phyloP scores from a whole-genome alignment of 2,329 filamentous ascomycete species.

The Pseudonectria buxi region DNA sequence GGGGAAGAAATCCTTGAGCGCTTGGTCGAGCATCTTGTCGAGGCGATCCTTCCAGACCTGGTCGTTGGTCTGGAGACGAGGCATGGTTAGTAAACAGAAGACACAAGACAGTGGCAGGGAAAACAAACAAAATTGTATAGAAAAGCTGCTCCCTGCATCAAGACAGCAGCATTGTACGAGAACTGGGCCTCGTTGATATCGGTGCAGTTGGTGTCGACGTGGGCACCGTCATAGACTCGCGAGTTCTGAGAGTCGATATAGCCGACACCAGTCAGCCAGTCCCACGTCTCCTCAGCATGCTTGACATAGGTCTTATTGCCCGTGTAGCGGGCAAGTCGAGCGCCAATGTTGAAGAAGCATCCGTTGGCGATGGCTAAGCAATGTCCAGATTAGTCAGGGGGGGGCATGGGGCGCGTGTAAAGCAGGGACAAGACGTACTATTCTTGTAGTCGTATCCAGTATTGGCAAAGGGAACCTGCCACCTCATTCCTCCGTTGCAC shows the following conservation, averaged over 20 bases:
- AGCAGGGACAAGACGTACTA: slow-evolving; percentile 28
- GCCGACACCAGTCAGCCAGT: slow-evolving; percentile 50
- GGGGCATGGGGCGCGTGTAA: rapidly evolving
- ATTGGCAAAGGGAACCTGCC: slow-evolving; percentile 73
- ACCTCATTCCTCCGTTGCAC: slow-evolving; percentile 65
- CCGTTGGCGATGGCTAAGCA: slow-evolving; percentile 51
- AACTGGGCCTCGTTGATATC: slow-evolving; percentile 57
- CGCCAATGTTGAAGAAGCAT: slow-evolving; percentile 57
- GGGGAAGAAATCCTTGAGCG: slow-evolving; percentile 47
- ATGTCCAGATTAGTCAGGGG: slow-evolving; percentile 1
- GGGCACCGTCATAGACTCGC: slow-evolving; percentile 58
- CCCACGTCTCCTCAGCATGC: slow-evolving; percentile 54
- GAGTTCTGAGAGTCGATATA: slow-evolving; percentile 55
- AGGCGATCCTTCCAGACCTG: slow-evolving; percentile 49
- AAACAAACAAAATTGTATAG: slow-evolving; percentile 58
- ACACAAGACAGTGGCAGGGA: neutral
- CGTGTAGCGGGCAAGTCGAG: slow-evolving; percentile 67
- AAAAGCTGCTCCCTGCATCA: slow-evolving; percentile 56
- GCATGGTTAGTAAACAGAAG: slow-evolving; percentile 7
- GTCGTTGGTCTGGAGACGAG: slow-evolving; percentile 39
- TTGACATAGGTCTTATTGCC: slow-evolving; percentile 57
- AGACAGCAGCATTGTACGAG: slow-evolving; percentile 59
- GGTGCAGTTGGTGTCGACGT: slow-evolving; percentile 52
- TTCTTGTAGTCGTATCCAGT: slow-evolving; percentile 73
- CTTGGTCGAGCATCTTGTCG: slow-evolving; percentile 46